Evolutionary conservation across 441 rosid species (phyloP), one percentile per base, ranked within the genome.

Genomic region (Corymbia citriodora): DNA sequence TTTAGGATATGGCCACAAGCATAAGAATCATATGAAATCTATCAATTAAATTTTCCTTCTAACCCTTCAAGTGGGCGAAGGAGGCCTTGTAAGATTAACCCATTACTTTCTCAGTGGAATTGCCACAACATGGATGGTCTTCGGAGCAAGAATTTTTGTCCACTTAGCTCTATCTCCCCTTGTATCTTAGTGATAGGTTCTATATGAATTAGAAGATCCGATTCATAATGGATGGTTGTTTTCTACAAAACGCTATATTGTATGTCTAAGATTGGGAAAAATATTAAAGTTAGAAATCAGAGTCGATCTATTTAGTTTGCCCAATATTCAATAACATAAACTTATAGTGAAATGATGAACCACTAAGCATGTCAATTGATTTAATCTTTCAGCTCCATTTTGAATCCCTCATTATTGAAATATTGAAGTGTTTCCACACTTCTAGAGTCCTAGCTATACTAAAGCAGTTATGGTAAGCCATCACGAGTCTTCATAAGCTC

Each of bases 121-220:
- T 36, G 1, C 2, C 81, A 5, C 2, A 3, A 33, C 0, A 72
- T 72, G 16, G 82, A 72, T 21, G 27, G 19, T 10, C 3, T 70
- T 70, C 21, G 2, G 4, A 19, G 27, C 49, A 15, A 65, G 19
- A 72, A 36, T 40, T 72, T 72, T 36, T 21, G 49, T 36, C 49
- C 9, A 21, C 15, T 2, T 72, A 72, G 49, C 82, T 36, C 49
- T 72, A 72, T 19, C 15, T 19, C 9, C 4, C 48, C 8, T 72
- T 10, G 9, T 36, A 36, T 10, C 49, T 72, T 19, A 36, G 9
- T 72, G 49, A 72, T 10, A 19, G 16, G 82, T 36, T 33, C 27
- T 36, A 18, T 10, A 4, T 48, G 27, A 33, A 19, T 1, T 72
- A 1, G 0, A 72, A 0, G 27, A 18, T 72, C 15, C 8, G 0